Conservation (phyloP, 768 basidiomycete genomes). For the Dendrothele bispora region DNA sequence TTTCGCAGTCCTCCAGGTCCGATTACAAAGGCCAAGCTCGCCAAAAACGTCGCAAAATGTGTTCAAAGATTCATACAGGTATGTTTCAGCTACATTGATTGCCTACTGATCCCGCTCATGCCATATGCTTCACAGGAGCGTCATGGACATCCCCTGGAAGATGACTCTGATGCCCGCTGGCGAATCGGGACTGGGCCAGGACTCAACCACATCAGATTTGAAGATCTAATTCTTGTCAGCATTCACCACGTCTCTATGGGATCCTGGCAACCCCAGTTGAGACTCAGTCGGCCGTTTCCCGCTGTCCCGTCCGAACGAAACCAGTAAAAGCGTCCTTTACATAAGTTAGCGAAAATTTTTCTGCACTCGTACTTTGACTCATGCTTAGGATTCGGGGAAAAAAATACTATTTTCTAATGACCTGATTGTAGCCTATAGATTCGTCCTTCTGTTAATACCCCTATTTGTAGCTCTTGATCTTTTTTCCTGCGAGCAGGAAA, state of each 20-base stretch:
- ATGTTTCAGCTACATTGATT: slow-evolving; percentile 16
- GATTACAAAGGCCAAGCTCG: slow-evolving; percentile 74
- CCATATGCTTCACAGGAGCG: slow-evolving; percentile 39
- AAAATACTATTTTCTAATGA: no score
- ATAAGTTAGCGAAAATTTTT: no score
- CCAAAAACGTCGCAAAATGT: slow-evolving; percentile 79
- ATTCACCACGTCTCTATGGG: slow-evolving; percentile 84
- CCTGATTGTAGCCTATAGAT: no score
- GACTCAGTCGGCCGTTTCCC: slow-evolving; percentile 44
- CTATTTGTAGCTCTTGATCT: no score
- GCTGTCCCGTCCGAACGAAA: no score
- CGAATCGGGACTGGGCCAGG: slow-evolving; percentile 51
- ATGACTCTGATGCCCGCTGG: slow-evolving; percentile 62
- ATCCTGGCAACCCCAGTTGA: slow-evolving; percentile 79
- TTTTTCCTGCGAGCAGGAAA: no score
- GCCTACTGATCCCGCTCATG: background rate
- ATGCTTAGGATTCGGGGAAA: no score
- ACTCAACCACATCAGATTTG: slow-evolving; percentile 51
- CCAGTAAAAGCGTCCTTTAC: no score
- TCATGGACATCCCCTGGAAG: slow-evolving; percentile 54
- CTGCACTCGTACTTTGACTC: no score
- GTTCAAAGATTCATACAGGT: slow-evolving; percentile 68
- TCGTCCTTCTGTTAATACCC: no score
- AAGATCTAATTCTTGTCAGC: slow-evolving; percentile 72
- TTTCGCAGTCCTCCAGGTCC: slow-evolving; percentile 77